These are phyloP conservation scores for Amphichorda felina DNA, from an alignment of 2,329 filamentous ascomycete species.

Conservation along the genomic window DNA sequence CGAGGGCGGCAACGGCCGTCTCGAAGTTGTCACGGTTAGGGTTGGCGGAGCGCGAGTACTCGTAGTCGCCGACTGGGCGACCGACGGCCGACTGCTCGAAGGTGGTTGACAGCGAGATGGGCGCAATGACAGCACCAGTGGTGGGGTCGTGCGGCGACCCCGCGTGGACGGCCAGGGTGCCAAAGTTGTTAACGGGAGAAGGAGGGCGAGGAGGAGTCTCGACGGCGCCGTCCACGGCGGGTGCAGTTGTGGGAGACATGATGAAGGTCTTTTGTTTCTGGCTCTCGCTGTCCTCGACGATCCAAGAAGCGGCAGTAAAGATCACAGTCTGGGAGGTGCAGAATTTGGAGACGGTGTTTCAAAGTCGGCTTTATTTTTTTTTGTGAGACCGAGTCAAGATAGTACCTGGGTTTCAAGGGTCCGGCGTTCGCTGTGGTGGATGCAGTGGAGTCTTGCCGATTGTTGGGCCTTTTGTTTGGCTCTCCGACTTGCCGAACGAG, in stretches of 20 bases:
- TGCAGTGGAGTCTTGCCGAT: not conserved
- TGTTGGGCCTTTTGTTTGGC: not conserved
- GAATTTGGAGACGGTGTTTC: not conserved
- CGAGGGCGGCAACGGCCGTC: constrained; percentile 77
- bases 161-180: constrained; percentile 89
- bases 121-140: constrained; percentile 90
- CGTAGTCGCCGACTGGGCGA: constrained; percentile 75
- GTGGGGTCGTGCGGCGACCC: constrained; percentile 81
- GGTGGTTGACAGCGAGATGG: constrained; percentile 92
- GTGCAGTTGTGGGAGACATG: constrained; percentile 17
- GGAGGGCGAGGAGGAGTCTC: constrained; percentile 61
- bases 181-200: constrained; percentile 70
- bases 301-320: too few species aligned
- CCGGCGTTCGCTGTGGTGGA: not conserved
- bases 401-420: not conserved
- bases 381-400: not conserved
- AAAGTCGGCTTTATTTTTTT: too few species aligned
- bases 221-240: constrained; percentile 45
- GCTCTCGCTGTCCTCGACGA: not conserved
- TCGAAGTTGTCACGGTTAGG: constrained; percentile 96
- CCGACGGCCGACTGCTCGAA: constrained; percentile 88
- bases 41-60: constrained; percentile 90
- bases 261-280: not conserved
- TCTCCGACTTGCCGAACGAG: too few species aligned
- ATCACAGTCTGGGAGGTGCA: too few species aligned